A percentile compares a stretch with the other conserved stretches of the same genome.
Conservation (phyloP, 495 filamentous ascomycete species). For the Xylaria flabelliformis region DNA sequence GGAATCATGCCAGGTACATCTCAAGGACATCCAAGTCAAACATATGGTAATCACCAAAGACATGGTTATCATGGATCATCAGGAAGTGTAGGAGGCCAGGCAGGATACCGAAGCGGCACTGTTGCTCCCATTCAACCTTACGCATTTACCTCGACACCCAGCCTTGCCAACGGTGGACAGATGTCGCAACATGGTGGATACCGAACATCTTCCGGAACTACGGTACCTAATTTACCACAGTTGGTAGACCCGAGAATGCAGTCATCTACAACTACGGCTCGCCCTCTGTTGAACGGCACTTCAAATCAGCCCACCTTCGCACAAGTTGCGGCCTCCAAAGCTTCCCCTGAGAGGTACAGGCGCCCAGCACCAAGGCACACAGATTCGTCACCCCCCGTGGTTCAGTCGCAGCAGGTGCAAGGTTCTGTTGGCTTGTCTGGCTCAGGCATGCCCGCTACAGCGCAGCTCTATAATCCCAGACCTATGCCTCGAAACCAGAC, state of each 20-base stretch:
- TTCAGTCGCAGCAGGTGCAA: slow-evolving; percentile 40
- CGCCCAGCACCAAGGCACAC: slow-evolving; percentile 51
- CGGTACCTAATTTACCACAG: slow-evolving; percentile 61
- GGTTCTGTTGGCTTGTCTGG: slow-evolving; percentile 42
- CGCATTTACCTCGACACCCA: slow-evolving; percentile 80
- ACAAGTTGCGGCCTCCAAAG: slow-evolving; percentile 46
- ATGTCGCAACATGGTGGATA: slow-evolving; percentile 66
- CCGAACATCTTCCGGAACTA: slow-evolving; percentile 70
- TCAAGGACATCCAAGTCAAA: slow-evolving; percentile 61
- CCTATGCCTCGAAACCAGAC: slow-evolving; percentile 40
- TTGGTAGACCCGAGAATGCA: slow-evolving; percentile 53
- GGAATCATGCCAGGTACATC: slow-evolving; percentile 64
- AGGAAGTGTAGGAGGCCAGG: slow-evolving; percentile 54
- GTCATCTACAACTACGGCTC: slow-evolving; percentile 41
- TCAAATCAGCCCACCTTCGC: slow-evolving; percentile 46
- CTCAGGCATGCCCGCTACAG: slow-evolving; percentile 47
- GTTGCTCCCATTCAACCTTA: slow-evolving; percentile 80
- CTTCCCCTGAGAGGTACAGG: slow-evolving; percentile 62
- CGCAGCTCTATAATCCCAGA: slow-evolving; percentile 51
- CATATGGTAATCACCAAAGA: slow-evolving; percentile 66
- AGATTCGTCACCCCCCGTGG: slow-evolving; percentile 43
- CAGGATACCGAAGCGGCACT: slow-evolving; percentile 73
- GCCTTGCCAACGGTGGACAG: slow-evolving; percentile 61
- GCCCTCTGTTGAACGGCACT: slow-evolving; percentile 42
- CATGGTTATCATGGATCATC: slow-evolving; percentile 66